phyloP scores from a whole-genome alignment of 2,329 filamentous ascomycete species.

The Monosporascus sp. region DNA sequence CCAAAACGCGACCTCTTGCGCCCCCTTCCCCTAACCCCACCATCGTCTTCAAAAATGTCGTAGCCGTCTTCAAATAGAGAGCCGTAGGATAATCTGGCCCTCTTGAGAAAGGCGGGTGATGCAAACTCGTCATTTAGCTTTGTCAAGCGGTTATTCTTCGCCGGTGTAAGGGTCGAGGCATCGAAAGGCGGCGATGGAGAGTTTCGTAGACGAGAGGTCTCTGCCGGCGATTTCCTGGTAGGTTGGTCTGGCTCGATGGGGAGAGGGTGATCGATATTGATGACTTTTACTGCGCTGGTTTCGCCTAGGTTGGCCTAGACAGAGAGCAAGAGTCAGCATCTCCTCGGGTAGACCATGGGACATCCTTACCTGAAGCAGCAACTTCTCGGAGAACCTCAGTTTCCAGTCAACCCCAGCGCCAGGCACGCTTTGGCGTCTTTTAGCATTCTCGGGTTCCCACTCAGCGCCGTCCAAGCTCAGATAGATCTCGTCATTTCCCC shows the following conservation, averaged over 20 bases:
- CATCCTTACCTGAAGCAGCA: slow-evolving; percentile 41
- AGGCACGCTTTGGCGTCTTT: slow-evolving; percentile 37
- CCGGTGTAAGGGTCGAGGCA: slow-evolving; percentile 12
- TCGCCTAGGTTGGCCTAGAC: slow-evolving; percentile 41
- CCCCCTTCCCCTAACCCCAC: slow-evolving; percentile 51
- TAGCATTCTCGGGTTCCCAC: slow-evolving; percentile 53
- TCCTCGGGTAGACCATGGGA: neutral
- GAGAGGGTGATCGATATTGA: slow-evolving; percentile 49
- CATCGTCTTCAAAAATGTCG: slow-evolving; percentile 68
- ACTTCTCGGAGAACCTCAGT: slow-evolving; percentile 46
- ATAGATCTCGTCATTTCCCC: slow-evolving; percentile 71
- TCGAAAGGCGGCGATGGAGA: slow-evolving; percentile 1
- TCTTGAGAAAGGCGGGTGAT: slow-evolving; percentile 77
- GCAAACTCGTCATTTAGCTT: slow-evolving; percentile 51
- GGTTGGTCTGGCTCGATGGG: slow-evolving; percentile 7
- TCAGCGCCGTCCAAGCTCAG: slow-evolving; percentile 64
- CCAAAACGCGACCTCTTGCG: slow-evolving; percentile 68
- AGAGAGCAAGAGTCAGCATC: neutral
- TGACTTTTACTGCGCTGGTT: slow-evolving; percentile 38
- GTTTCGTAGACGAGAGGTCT: slow-evolving; percentile 12
- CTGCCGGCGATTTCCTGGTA: slow-evolving; percentile 1
- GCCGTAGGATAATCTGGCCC: slow-evolving; percentile 63
- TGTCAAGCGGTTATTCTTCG: slow-evolving; percentile 30
- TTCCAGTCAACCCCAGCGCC: slow-evolving; percentile 54
- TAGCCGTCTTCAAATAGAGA: slow-evolving; percentile 58